Percentiles rank a stretch among this genome's conserved stretches.
Evolutionary conservation across 495 filamentous ascomycete genomes (phyloP).

Genomic region (Hypoxylon cercidicola): DNA sequence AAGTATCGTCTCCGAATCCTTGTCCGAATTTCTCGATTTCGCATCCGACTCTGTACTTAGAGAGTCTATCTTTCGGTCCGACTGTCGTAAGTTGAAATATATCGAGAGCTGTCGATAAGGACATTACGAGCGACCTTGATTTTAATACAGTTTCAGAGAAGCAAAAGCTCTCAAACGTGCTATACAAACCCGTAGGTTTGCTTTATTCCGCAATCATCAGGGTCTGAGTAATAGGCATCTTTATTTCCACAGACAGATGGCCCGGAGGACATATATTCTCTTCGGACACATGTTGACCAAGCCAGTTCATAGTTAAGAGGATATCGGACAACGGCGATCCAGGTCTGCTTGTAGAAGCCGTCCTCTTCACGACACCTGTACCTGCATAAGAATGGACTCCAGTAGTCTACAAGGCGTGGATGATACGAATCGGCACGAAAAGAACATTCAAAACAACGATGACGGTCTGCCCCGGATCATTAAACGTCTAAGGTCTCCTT

Average conservation of each 20-base stretch:
- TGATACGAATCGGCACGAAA: neutral
- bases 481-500: constrained; percentile 14
- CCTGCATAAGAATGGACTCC: constrained; percentile 15
- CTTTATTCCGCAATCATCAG: neutral
- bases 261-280: neutral
- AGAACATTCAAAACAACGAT: constrained; percentile 15
- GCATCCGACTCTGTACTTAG: too few species aligned
- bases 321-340: neutral
- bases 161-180: too few species aligned
- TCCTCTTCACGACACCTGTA: neutral
- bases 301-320: constrained; percentile 11
- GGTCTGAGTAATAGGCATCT: constrained; percentile 1
- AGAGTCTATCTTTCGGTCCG: too few species aligned
- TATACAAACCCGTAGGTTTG: neutral
- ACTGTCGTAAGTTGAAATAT: too few species aligned
- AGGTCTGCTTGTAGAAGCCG: neutral
- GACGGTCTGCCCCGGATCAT: constrained; percentile 16
- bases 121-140: too few species aligned
- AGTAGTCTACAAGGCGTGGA: neutral
- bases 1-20: too few species aligned
- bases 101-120: too few species aligned
- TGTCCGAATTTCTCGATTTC: too few species aligned
- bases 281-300: constrained; percentile 14
- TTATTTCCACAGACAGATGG: constrained; percentile 4
- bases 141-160: too few species aligned